Evolutionary conservation across 1,139 yeast species (phyloP), one percentile per base, ranked within the genome.

Genomic region (Debaryomyces nepalensis): DNA sequence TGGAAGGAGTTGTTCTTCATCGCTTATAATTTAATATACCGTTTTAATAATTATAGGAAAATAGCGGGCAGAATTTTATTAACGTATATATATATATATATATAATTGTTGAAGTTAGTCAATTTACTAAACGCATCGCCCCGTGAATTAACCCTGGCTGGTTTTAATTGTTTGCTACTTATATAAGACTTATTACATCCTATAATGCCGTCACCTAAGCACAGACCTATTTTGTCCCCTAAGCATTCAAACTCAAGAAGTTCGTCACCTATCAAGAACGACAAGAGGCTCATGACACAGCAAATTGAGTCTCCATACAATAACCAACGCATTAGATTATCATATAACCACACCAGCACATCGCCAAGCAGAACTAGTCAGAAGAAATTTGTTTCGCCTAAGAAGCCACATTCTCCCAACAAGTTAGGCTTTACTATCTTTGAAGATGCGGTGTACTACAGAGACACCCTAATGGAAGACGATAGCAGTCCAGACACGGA

Each of bases 151-250:
- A 22, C 14, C 27, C 36, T 33, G 20, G 36, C 14, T 12, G 27
- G 27, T 22, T 4, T 12, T 22, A 14, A 14, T 33, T 22, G 11
- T 20, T 20, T 33, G 36, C 11, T 33, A 27, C 11, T 29, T 19
- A 16, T 27, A 29, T 16, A 29, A 33, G 14, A 33, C 15, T 19
- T 22, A 14, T 8, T 33, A 18, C 16, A 10, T 22, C 16, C 16
- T 22, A 39, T 19, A 22, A 55, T 57, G 62, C 53, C 64, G 12
- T 49, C 62, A 23, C 59, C 68, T 15, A 53, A 61, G 26, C 61
- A 56, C 41, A 63, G 71, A 49, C 49, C 66, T 15, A 63, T 57
- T 15, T 57, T 68, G 39, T 66, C 73, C 2, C 70, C 73, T 21
- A 63, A 60, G 43, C 59, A 64, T 9, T 51, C 60, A 24, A 64